phyloP scores from a whole-genome alignment of 2,329 filamentous ascomycete species.

The Coniochaeta sp. region DNA sequence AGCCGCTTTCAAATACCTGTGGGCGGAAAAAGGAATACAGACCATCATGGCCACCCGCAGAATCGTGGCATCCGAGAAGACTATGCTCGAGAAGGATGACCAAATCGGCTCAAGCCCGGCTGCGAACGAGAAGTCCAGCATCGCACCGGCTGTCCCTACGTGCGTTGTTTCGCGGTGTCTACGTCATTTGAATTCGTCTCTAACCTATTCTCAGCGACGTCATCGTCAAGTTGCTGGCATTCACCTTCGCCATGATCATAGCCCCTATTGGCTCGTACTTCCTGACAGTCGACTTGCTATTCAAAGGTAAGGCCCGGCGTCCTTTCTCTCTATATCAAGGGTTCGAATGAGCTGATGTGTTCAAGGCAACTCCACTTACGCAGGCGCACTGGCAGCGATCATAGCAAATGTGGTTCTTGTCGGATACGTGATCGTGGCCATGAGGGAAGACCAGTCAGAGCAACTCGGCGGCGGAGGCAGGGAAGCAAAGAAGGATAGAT shows the following conservation, averaged over 20 bases:
- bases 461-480: constrained; percentile 30
- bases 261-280: constrained; percentile 88
- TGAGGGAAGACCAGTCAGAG: constrained; percentile 69
- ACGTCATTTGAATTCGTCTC: neutral
- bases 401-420: constrained; percentile 89
- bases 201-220: constrained; percentile 54
- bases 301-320: constrained; percentile 52
- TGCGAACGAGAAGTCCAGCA: constrained; percentile 56
- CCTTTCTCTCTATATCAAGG: neutral
- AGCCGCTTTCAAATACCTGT: neutral
- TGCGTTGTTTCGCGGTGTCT: constrained; percentile 35
- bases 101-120: constrained; percentile 28
- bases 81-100: constrained; percentile 54
- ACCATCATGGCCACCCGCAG: constrained; percentile 62
- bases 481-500: constrained; percentile 2
- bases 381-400: constrained; percentile 77
- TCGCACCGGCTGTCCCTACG: constrained; percentile 76
- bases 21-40: neutral
- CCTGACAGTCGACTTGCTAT: constrained; percentile 66
- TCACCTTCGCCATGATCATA: constrained; percentile 86
- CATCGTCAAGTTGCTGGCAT: constrained; percentile 82
- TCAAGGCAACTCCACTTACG: constrained; percentile 77
- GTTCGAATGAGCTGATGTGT: neutral
- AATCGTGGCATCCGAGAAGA: constrained; percentile 59
- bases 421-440: constrained; percentile 84